Base-by-base conservation (phyloP, 257 asterid genomes). In the Penstemon barbatus region DNA sequence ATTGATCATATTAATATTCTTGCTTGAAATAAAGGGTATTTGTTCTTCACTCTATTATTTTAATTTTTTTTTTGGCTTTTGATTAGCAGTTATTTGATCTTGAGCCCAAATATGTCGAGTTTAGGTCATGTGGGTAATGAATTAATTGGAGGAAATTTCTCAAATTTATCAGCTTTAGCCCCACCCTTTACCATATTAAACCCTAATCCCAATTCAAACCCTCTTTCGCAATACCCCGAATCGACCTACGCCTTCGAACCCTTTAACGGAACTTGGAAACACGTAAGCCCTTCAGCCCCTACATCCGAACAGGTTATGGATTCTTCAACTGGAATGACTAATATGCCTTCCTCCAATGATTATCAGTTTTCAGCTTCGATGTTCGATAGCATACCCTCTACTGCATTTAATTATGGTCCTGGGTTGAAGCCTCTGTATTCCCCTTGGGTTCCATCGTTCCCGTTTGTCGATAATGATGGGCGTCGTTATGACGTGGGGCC, bases 91-190 rank as follows among this genome's bases (percentile, higher is more conserved):
- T 61, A 55, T 68, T 13, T 52, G 51, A 56, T 73, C 40, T 15
- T 61, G 76, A 74, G 2, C 63, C 71, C 1, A 15, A 71, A 43
- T 52, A 90, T 88, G 33, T 1, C 33, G 2, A 25, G 33, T 25
- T 25, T 25, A 25, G 33, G 33, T 25, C 2, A 25, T 72, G 51
- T 81, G 74, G 87, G 87, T 33, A 48, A 36, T 67, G 82, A 81
- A 66, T 68, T 58, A 11, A 92, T 94, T 48, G 93, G 75, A 55
- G 82, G 85, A 38, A 46, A 74, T 4, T 73, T 79, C 61, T 90
- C 97, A 7, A 89, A 86, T 86, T 81, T 94, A 71, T 94, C 99
- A 60, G 87, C 99, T 71, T 67, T 81, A 74, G 99, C 99, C 13
- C 97, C 96, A n/a, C 98, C 99, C 0, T 94, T 94, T 77, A 91